These are phyloP conservation scores for Suillus variegatus DNA, from an alignment of 768 basidiomycete species.

Conservation along the genomic window DNA sequence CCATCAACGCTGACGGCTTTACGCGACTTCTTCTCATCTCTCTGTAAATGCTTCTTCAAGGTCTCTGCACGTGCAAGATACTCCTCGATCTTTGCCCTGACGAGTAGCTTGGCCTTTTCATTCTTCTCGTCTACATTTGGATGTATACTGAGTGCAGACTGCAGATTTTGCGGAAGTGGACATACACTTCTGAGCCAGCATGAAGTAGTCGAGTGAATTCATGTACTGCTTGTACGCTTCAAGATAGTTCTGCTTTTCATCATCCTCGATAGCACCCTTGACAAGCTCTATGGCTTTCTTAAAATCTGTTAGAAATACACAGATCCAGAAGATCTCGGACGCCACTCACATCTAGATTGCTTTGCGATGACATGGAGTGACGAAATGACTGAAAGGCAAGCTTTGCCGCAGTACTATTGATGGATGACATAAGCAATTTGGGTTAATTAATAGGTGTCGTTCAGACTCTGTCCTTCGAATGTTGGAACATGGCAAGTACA, in stretches of 20 bases:
- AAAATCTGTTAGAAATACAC: slow-evolving; percentile 19
- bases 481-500: slow-evolving; percentile 2
- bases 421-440: slow-evolving; percentile 11
- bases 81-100: slow-evolving; percentile 85
- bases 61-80: slow-evolving; percentile 92
- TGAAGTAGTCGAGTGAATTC: slow-evolving; percentile 97
- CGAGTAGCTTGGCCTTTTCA: slow-evolving; percentile 84
- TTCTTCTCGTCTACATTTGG: slow-evolving; percentile 73
- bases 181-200: slow-evolving; percentile 92
- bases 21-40: slow-evolving; percentile 58
- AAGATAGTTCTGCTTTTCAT: slow-evolving; percentile 88
- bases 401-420: not conserved
- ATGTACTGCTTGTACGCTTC: slow-evolving; percentile 95
- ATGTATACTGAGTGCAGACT: slow-evolving; percentile 27
- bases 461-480: not conserved
- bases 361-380: slow-evolving; percentile 41
- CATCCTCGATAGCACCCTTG: slow-evolving; percentile 90
- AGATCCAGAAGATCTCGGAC: not conserved
- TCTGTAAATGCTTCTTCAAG: slow-evolving; percentile 78
- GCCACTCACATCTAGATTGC: slow-evolving; percentile 48
- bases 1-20: slow-evolving; percentile 53
- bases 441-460: too few species aligned
- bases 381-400: slow-evolving; percentile 1
- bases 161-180: not conserved
- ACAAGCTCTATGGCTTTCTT: slow-evolving; percentile 89